These are phyloP conservation scores for Crithidia bombi DNA, from an alignment of 208 protist species.

Conservation along the genomic window DNA sequence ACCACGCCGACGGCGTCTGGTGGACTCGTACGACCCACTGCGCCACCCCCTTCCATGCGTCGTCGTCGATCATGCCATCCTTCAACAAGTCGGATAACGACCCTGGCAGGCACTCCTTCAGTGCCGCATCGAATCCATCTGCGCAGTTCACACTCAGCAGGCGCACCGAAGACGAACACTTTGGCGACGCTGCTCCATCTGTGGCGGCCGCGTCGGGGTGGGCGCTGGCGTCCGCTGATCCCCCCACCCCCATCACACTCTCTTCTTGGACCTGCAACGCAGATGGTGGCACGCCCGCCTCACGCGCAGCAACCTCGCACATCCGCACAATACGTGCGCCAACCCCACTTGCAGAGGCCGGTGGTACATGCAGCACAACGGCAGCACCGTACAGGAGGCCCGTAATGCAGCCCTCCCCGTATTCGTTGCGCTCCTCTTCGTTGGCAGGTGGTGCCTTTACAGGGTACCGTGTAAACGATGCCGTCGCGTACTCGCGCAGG, in stretches of 20 bases:
- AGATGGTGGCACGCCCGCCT: background rate
- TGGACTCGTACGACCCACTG: slow-evolving; percentile 20
- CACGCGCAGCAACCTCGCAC: background rate
- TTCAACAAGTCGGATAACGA: background rate
- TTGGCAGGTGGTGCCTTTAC: slow-evolving; percentile 16
- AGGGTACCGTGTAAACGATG: slow-evolving; percentile 18
- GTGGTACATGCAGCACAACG: slow-evolving; percentile 17
- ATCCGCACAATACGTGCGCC: background rate
- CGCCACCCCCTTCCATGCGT: slow-evolving; percentile 11
- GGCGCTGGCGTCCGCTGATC: background rate
- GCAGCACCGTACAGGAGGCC: slow-evolving; percentile 33
- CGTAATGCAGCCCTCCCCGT: slow-evolving; percentile 41
- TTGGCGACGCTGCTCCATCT: background rate
- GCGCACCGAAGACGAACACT: background rate
- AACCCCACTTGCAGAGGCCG: background rate
- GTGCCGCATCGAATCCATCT: background rate
- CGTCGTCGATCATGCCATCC: background rate
- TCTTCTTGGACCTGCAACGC: slow-evolving; percentile 12
- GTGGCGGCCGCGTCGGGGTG: background rate
- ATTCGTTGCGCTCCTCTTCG: slow-evolving; percentile 22
- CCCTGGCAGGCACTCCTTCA: background rate
- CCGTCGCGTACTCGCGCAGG: slow-evolving; percentile 32
- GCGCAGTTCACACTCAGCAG: background rate
- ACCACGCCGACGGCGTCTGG: slow-evolving; percentile 12
- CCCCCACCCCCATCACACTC: background rate